Percentiles rank a stretch among this genome's conserved stretches.
Evolutionary conservation across 345 rosid genomes (phyloP).

Genomic region (Salix arbutifolia): DNA sequence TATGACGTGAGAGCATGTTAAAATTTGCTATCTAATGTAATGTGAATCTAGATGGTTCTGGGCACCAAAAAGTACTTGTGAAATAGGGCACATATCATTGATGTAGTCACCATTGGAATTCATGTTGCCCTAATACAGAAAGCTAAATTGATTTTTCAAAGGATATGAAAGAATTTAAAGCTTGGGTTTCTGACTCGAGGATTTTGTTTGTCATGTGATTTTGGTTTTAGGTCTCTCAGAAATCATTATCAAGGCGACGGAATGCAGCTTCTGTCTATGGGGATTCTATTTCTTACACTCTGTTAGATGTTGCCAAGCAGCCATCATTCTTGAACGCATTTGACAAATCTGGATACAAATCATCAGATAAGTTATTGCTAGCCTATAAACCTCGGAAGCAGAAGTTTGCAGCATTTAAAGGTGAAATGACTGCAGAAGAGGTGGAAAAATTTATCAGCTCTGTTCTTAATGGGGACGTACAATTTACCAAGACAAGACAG

Average conservation of each 20-base stretch:
- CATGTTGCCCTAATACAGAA: background rate
- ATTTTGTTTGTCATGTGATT: conserved; percentile 15
- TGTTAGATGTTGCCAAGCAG: conserved; percentile 65
- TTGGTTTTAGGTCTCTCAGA: conserved; percentile 62
- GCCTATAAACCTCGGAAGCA: conserved; percentile 77
- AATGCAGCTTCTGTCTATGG: conserved; percentile 35
- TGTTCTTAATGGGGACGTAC: conserved; percentile 70
- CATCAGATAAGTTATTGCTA: conserved; percentile 45
- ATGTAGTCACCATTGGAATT: background rate
- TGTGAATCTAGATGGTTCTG: no score
- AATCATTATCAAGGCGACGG: conserved; percentile 61
- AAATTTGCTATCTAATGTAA: no score
- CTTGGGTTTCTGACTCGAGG: background rate
- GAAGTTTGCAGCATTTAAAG: conserved; percentile 48
- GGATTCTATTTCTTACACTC: conserved; percentile 52
- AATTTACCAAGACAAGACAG: conserved; percentile 48
- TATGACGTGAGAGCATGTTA: no score
- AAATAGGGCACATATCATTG: background rate
- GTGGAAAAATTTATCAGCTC: conserved; percentile 66
- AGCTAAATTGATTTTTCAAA: background rate
- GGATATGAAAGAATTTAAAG: background rate
- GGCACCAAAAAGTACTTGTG: background rate
- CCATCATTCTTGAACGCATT: conserved; percentile 54
- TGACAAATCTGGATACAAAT: conserved; percentile 55
- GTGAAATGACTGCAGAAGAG: conserved; percentile 48